Evolutionary conservation across 2,329 filamentous ascomycete species (phyloP).

Genomic region (Trichoderma harzianum): DNA sequence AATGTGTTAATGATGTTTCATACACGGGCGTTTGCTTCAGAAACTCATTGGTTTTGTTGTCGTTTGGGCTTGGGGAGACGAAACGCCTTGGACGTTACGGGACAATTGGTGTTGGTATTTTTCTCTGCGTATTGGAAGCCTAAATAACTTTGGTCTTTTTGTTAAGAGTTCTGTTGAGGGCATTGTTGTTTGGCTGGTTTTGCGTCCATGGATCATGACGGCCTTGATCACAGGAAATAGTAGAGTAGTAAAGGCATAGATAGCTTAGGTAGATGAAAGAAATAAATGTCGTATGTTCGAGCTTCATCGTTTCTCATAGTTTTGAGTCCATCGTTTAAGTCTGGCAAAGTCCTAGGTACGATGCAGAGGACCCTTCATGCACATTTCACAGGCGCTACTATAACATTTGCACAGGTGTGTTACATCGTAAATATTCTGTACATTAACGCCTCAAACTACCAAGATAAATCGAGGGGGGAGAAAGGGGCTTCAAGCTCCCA

Average conservation of each 20-base stretch:
- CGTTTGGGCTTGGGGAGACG: not conserved
- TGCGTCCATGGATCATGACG: not conserved
- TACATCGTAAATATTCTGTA: not conserved
- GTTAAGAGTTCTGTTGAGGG: not conserved
- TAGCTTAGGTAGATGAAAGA: not conserved
- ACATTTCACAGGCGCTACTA: not conserved
- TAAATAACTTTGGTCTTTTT: not conserved
- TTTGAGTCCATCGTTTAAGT: not conserved
- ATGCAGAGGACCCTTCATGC: not conserved
- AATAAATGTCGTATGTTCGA: not conserved
- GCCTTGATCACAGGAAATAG: not conserved
- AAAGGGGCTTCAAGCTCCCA: not conserved
- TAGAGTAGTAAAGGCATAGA: not conserved
- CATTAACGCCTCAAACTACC: not conserved
- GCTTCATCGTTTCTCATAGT: not conserved
- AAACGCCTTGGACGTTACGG: not conserved
- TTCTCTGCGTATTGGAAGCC: not conserved
- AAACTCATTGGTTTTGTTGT: not conserved
- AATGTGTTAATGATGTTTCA: conserved; percentile 19
- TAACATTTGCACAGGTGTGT: not conserved
- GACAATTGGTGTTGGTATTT: not conserved
- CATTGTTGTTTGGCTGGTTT: not conserved
- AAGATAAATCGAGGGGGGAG: not conserved
- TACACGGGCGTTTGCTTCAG: conserved; percentile 19
- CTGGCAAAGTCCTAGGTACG: not conserved